Conservation (phyloP, 2,329 filamentous ascomycete genomes). For the Fusarium sp. region DNA sequence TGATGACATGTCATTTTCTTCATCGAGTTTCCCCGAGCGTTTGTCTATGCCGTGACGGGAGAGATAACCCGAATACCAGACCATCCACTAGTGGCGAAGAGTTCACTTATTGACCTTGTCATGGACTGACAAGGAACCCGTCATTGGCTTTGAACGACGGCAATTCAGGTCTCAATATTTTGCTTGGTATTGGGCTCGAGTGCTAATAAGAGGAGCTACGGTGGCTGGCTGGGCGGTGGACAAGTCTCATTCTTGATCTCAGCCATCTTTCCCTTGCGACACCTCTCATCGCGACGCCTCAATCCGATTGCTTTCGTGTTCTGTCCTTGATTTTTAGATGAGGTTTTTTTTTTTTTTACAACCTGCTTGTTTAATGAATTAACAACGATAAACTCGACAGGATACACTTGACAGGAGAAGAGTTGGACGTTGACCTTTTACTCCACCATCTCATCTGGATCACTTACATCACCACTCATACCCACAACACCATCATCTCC, state of each 20-base stretch:
- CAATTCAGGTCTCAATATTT: slow-evolving; percentile 7
- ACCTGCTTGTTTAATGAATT: background rate
- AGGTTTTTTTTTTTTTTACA: background rate
- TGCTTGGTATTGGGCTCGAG: slow-evolving; percentile 11
- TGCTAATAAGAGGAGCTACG: background rate
- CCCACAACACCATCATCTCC: background rate
- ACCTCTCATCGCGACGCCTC: background rate
- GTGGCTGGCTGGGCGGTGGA: background rate
- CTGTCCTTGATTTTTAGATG: background rate
- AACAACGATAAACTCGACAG: background rate
- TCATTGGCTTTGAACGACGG: slow-evolving; percentile 4
- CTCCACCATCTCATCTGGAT: background rate
- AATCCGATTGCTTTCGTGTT: background rate
- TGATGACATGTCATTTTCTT: background rate
- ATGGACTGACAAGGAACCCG: slow-evolving; percentile 27
- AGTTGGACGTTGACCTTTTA: background rate
- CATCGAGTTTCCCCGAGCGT: background rate
- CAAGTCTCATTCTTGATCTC: background rate
- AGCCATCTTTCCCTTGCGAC: background rate
- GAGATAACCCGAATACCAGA: background rate
- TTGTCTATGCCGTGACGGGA: background rate
- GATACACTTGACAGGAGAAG: background rate
- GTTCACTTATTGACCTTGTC: slow-evolving; percentile 7
- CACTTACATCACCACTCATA: slow-evolving; percentile 22
- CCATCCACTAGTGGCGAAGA: background rate